Conservation (phyloP, 2,329 filamentous ascomycete genomes). For the Claviceps humidiphila region DNA sequence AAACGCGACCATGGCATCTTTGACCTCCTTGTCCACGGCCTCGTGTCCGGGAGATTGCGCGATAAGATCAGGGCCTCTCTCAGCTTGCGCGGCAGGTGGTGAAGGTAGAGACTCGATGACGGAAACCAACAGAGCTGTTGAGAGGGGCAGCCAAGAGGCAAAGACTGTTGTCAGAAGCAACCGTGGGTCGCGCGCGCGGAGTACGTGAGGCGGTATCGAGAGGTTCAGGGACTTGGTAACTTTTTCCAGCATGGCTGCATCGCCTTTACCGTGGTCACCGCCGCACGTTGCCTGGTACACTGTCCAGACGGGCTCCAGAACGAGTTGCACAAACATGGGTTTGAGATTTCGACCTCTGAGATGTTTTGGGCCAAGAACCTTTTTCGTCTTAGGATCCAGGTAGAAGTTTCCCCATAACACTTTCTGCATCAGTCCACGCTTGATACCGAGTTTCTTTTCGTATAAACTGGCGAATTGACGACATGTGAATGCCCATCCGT, state of each 20-base stretch:
- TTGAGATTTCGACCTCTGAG: constrained; percentile 84
- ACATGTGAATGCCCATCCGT: constrained; percentile 98
- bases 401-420: constrained; percentile 97
- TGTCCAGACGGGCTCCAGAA: constrained; percentile 91
- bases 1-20: constrained; percentile 72
- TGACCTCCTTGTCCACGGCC: constrained; percentile 54
- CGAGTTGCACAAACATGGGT: constrained; percentile 94
- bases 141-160: constrained; percentile 79
- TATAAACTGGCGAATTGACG: constrained; percentile 88
- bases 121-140: constrained; percentile 82
- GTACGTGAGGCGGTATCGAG: constrained; percentile 69
- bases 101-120: constrained; percentile 88
- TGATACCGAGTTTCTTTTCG: constrained; percentile 94
- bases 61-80: constrained; percentile 67
- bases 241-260: constrained; percentile 74
- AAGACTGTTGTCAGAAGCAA: constrained; percentile 80
- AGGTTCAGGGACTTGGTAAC: constrained; percentile 86
- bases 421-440: constrained; percentile 75
- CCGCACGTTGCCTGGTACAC: constrained; percentile 85
- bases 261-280: constrained; percentile 69
- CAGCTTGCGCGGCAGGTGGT: constrained; percentile 64
- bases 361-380: constrained; percentile 81
- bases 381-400: constrained; percentile 91
- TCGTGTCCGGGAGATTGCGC: constrained; percentile 65
- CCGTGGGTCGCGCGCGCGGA: constrained; percentile 71